Evolutionary conservation across 306 rosid species (phyloP).

Genomic region (Castanea crenata): DNA sequence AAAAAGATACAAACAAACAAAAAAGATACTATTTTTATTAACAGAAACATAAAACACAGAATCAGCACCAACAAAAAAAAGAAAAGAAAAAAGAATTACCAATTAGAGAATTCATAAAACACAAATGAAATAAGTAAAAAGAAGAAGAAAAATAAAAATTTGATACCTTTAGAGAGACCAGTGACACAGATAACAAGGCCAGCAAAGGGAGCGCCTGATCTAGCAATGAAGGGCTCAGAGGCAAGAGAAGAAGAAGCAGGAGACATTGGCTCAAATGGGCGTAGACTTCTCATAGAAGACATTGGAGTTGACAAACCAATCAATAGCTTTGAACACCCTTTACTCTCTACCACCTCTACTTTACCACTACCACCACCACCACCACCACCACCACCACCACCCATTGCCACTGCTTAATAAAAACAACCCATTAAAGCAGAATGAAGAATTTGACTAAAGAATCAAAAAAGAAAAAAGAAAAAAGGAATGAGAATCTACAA

Average conservation of each 20-base stretch:
- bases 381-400: slow-evolving; percentile 19
- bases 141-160: background rate
- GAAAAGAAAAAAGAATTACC: background rate
- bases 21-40: background rate
- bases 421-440: no score
- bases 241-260: slow-evolving; percentile 56
- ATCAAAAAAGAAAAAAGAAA: no score
- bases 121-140: background rate
- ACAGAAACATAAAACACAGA: background rate
- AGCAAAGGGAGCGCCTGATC: slow-evolving; percentile 64
- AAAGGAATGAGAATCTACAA: no score
- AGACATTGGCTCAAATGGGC: slow-evolving; percentile 58
- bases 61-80: background rate
- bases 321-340: slow-evolving; percentile 77
- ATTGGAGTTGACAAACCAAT: slow-evolving; percentile 56
- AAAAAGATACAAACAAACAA: background rate
- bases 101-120: background rate
- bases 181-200: slow-evolving; percentile 92
- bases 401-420: slow-evolving; percentile 46
- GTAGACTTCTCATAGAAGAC: slow-evolving; percentile 52
- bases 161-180: slow-evolving; percentile 85
- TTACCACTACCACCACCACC: slow-evolving; percentile 49
- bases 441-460: no score
- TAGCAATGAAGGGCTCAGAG: slow-evolving; percentile 38
- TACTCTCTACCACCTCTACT: slow-evolving; percentile 75